Evolutionary conservation across 768 basidiomycete genomes (phyloP), one percentile per base, ranked within the genome.

Genomic region (Amanita inopinata): DNA sequence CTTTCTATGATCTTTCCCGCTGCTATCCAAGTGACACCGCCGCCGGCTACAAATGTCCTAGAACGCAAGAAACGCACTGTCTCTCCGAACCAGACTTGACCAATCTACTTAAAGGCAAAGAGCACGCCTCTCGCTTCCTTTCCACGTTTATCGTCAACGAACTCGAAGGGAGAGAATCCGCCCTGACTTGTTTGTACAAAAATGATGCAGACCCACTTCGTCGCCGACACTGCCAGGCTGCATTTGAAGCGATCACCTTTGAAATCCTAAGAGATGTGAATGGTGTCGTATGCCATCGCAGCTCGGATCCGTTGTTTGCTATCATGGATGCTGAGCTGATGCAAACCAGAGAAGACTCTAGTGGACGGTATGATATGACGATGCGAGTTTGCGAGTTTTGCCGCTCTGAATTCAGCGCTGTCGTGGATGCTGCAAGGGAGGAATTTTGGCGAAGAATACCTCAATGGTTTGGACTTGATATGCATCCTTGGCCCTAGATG

Each of bases 1-100:
- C 83, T 4, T 83, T 84, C 61, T 88, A 88, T 57, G 85, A 87
- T 56, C 71, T 88, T 31, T 85, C 80, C 15, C 80, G 85, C 30
- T 74, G 63, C 51, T 61, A 72, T 22, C 76, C 80, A 1, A 83
- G 77, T 52, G 73, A 76, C 37, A 73, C 76, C 24, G 72, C 73
- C 20, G 57, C 65, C 4, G 82, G 80, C 4, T 64, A 70, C 55
- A 65, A 59, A 42, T 67, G 58, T 48, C 51, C 61, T 14, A 45
- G 57, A 38, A 61, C 61, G 30, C 59, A 51, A 41, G 56, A 45
- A 11, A 56, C 43, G 7, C 68, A 76, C 51, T 52, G 57, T 30
- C 70, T 74, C 33, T 66, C 72, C 11, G 64, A 70, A 43, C 56
- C 57, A 31, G 81, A 85, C 53, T 67, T 87, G 12, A 62, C 80